Evolutionary conservation across 805 yeast genomes (phyloP), one percentile per base, ranked within the genome.

Genomic region (Starmera caribaea): DNA sequence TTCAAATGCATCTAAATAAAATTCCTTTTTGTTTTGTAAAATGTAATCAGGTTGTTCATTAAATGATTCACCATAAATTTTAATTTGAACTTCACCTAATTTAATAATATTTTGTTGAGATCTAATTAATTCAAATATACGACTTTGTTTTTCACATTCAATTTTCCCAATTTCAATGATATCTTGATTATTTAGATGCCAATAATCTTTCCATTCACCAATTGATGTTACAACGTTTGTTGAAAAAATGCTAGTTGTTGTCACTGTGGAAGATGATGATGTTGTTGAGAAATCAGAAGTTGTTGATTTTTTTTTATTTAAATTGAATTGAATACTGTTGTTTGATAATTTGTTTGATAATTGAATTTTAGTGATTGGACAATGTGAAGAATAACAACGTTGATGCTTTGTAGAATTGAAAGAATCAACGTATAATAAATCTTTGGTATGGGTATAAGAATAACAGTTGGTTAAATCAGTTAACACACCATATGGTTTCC

Each of bases 71-170:
- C 82, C 80, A 44, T 72, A 77, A 8, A 73, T 71, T 30, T 73
- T 73, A 3, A 81, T 64, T 39, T 84, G 80, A 3, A 81, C 74
- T 44, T 70, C 68, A 2, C 88, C 80, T 51, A 85, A 71, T 37
- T 74, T 76, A 17, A 84, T 70, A 38, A 81, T 81, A 14, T 76
- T 70, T 49, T 81, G 85, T 47, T 85, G 95, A 36, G 77, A 72
- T 41, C 76, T 67, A 26, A 86, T 74, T 36, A 85, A 61, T 53
- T 86, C 95, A 58, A 81, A 87, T 4, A 84, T 71, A 41, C 79
- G 76, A 41, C 85, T 79, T 54, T 86, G 95, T 30, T 76, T 68
- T 49, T 75, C 76, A n/a, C 77, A 65, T 40, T 76, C 74, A 10
- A 59, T 56, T 10, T 69, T 69, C 38, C 70, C 76, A 8, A 74